A percentile compares a stretch with the other conserved stretches of the same genome.
Conservation (phyloP, 495 filamentous ascomycete species). For the Saxophila tyrrhenica region DNA sequence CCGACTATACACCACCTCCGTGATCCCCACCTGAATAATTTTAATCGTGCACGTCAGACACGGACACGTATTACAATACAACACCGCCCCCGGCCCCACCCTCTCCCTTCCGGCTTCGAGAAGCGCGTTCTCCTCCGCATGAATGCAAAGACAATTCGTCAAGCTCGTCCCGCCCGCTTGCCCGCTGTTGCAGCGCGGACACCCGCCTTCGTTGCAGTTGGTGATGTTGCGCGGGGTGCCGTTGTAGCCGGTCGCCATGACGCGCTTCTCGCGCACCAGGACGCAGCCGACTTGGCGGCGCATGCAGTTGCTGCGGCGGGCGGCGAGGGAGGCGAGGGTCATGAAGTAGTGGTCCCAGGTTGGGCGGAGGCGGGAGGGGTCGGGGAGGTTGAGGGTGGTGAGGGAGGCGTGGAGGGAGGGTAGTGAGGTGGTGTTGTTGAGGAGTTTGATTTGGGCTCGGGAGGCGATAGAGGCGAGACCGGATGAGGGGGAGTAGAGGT, state of each 20-base stretch:
- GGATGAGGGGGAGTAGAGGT: slow-evolving; percentile 56
- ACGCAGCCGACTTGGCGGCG: slow-evolving; percentile 92
- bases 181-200: slow-evolving; percentile 65
- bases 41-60: slow-evolving; percentile 98
- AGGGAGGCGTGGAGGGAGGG: slow-evolving; percentile 58
- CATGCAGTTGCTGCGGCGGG: slow-evolving; percentile 93
- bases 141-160: slow-evolving; percentile 82
- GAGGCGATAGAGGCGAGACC: slow-evolving; percentile 65
- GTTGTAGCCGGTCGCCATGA: slow-evolving; percentile 96
- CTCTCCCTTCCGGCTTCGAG: slow-evolving; percentile 88
- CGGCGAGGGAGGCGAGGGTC: slow-evolving; percentile 81
- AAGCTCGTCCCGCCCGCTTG: slow-evolving; percentile 52
- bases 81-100: slow-evolving; percentile 61
- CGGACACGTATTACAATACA: slow-evolving; percentile 96
- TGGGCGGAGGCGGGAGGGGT: slow-evolving; percentile 73
- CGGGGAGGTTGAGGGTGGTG: slow-evolving; percentile 55
- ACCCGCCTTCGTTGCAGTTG: slow-evolving; percentile 93
- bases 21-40: slow-evolving; percentile 89
- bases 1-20: slow-evolving; percentile 87
- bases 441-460: slow-evolving; percentile 66
- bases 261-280: slow-evolving; percentile 74
- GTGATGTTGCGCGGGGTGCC: slow-evolving; percentile 74
- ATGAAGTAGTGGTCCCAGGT: slow-evolving; percentile 98
- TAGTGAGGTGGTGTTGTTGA: slow-evolving; percentile 70
- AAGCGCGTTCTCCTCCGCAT: slow-evolving; percentile 94